A percentile compares a stretch with the other conserved stretches of the same genome.
These are phyloP conservation scores for Albugo candida DNA, from an alignment of 352 stramenopile genomes.

Conservation along the genomic window DNA sequence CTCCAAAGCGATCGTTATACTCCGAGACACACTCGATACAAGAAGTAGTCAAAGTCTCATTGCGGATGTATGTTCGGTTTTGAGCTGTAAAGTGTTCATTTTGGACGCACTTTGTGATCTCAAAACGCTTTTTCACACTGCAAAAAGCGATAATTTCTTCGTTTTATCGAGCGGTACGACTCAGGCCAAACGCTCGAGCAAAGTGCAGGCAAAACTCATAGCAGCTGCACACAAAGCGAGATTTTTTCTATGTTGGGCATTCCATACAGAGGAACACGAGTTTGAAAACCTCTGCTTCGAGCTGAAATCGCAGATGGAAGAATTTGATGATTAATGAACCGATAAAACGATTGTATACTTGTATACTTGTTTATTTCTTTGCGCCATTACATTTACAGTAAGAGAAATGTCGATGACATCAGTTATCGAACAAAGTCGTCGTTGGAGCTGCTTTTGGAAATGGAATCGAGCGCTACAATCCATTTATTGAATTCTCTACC, in stretches of 20 bases:
- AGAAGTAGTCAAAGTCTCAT: conserved; percentile 18
- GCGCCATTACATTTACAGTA: too few species aligned
- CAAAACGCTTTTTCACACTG: conserved; percentile 15
- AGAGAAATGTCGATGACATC: too few species aligned
- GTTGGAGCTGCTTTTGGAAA: too few species aligned
- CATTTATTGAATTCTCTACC: conserved; percentile 75
- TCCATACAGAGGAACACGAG: conserved; percentile 7
- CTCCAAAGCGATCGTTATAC: not conserved
- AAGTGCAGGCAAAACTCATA: conserved; percentile 13
- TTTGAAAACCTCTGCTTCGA: conserved; percentile 1
- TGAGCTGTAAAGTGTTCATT: conserved; percentile 25
- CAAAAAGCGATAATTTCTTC: conserved; percentile 12
- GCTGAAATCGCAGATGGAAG: not conserved
- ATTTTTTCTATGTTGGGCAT: conserved; percentile 39
- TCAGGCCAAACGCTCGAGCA: conserved; percentile 10
- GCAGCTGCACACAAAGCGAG: conserved; percentile 25
- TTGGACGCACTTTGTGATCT: conserved; percentile 43
- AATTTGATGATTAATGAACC: too few species aligned
- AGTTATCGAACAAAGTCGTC: too few species aligned
- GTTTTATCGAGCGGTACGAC: not conserved
- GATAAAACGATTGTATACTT: too few species aligned
- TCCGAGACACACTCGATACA: not conserved
- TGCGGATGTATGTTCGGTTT: conserved; percentile 20
- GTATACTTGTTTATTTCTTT: too few species aligned
- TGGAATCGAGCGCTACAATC: conserved; percentile 1